Evolutionary conservation across 2,329 filamentous ascomycete genomes (phyloP), one percentile per base, ranked within the genome.

Genomic region (Pseudopyrenochaeta lycopersici): DNA sequence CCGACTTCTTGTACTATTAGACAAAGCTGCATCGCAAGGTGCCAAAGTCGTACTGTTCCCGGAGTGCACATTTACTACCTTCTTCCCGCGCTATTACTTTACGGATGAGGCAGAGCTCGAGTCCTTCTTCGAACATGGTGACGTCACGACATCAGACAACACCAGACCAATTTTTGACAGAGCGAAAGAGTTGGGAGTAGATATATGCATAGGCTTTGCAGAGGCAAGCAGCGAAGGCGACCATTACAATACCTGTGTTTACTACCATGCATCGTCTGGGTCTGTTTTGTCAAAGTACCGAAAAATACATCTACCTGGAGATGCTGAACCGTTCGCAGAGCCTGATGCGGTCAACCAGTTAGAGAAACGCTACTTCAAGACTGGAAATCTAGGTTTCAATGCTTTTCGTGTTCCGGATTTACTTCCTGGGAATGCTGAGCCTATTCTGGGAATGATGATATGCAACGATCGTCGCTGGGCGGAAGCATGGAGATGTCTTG

Each of bases 401-500:
- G 58, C 58, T 1, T 63, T 61, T 32, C 54, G 55, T 67, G 52
- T 71, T 55, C 41, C 64, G 1, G 63, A 55, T 36, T 61, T 62
- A 0, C 44, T 49, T 2, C 21, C 48, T 11, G 66, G 67, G 2
- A 71, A 70, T 18, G 79, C 78, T 0, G 81, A 84, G 57, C 79
- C 81, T 2, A 82, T 84, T 36, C 50, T 83, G 29, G 73, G 82
- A 10, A 83, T 83, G 80, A 76, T 84, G 68, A 83, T 84, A 51
- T 84, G 82, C 68, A 84, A 84, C 57, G 82, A 84, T 64, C 66
- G 81, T 4, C 72, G 82, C 11, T 84, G 81, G 82, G 73, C 79
- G 0, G 82, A 84, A 59, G 76, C 76, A 3, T 84, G 82, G 81
- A 70, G 82, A 20, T 74, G 73, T 18, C 79, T 83, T 51, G 82